A percentile compares a stretch with the other conserved stretches of the same genome.
phyloP scores from a whole-genome alignment of 192 early-diverging fungal species.

The Oehlia diaphana region DNA sequence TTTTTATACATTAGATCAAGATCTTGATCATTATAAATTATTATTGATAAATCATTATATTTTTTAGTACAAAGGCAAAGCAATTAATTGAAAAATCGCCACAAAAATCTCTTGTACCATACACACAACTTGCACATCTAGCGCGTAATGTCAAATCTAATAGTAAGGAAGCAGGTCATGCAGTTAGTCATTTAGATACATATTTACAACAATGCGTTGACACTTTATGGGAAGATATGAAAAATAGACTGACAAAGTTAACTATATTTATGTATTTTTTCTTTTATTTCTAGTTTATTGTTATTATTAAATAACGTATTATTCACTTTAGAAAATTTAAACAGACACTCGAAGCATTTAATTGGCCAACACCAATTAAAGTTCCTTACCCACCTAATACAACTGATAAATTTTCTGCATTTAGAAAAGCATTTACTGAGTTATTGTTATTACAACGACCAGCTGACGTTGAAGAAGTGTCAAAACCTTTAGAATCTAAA shows the following conservation, averaged over 20 bases:
- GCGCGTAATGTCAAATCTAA: conserved; percentile 29
- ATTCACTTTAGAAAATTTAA: conserved; percentile 40
- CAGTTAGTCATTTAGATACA: conserved; percentile 35
- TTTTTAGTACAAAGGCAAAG: conserved; percentile 36
- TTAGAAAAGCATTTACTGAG: conserved; percentile 39
- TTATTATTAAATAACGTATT: no score
- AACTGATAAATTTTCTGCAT: conserved; percentile 29
- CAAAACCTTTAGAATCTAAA: conserved; percentile 15
- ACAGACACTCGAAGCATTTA: conserved; percentile 38
- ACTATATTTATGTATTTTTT: conserved; percentile 24
- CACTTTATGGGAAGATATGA: conserved; percentile 48
- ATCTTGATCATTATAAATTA: neutral
- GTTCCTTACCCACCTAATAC: conserved; percentile 16
- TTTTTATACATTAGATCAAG: conserved; percentile 11
- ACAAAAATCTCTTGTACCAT: conserved; percentile 43
- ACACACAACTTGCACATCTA: conserved; percentile 41
- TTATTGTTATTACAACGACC: conserved; percentile 42
- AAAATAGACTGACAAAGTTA: conserved; percentile 45
- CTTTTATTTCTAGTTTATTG: conserved; percentile 18
- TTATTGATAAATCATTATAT: neutral
- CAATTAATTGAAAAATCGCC: conserved; percentile 40
- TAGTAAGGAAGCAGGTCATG: conserved; percentile 16
- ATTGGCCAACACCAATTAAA: conserved; percentile 43
- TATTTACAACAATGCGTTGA: conserved; percentile 38
- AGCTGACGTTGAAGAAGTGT: conserved; percentile 24